Evolutionary conservation across 176 grass and related monocot species (phyloP).

Genomic region (Aechmea fasciata): DNA sequence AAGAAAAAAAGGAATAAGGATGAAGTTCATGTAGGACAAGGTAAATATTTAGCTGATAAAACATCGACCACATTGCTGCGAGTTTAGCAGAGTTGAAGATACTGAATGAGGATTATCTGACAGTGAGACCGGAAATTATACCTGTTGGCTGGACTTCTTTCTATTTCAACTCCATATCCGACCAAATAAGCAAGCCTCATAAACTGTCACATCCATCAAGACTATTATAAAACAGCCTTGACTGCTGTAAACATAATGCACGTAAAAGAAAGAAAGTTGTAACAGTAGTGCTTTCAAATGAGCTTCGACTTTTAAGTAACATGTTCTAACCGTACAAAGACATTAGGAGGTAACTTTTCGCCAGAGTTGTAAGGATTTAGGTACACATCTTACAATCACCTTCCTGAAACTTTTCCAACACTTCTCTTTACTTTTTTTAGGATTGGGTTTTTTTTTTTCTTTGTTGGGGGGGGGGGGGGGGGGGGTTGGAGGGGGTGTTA

Average conservation of each 20-base stretch:
- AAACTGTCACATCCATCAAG: constrained; percentile 51
- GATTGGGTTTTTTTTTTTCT: too few relatives aligned
- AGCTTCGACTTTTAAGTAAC: not conserved
- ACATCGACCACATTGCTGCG: not conserved
- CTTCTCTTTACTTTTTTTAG: too few relatives aligned
- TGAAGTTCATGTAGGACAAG: not conserved
- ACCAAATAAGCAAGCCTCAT: constrained; percentile 99
- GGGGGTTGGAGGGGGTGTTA: too few relatives aligned
- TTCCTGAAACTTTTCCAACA: too few relatives aligned
- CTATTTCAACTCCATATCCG: constrained; percentile 90
- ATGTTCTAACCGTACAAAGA: not conserved
- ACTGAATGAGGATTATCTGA: not conserved
- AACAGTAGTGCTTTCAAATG: not conserved
- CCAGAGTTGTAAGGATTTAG: not conserved
- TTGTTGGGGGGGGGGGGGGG: too few relatives aligned
- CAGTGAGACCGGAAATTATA: constrained; percentile 28
- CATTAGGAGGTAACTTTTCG: not conserved
- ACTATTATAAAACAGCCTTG: constrained; percentile 14
- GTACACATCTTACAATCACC: too few relatives aligned
- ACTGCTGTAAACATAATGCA: constrained; percentile 14
- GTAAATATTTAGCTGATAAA: not conserved
- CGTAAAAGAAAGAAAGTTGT: not conserved
- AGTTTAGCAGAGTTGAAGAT: constrained; percentile 9
- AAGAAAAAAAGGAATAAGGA: not conserved
- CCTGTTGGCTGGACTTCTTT: constrained; percentile 94